Conservation (phyloP, 257 asterid genomes). For the Jacaranda copaia region DNA sequence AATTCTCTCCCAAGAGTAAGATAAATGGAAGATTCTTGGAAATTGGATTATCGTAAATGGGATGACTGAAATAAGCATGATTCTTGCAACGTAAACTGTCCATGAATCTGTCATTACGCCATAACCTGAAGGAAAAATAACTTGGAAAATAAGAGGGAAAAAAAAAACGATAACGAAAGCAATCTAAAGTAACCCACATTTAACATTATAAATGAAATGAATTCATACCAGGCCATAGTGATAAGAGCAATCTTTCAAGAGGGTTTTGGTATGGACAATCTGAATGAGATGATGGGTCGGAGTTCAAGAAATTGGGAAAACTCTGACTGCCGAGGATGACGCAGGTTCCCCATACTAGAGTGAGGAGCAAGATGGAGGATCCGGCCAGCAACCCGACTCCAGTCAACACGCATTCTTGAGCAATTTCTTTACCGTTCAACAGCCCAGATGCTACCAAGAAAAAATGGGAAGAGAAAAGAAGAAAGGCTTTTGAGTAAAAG, state of each 20-base stretch:
- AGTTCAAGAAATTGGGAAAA: background rate
- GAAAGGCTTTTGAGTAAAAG: too few species aligned
- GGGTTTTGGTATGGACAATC: conserved; percentile 3
- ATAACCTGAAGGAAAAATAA: conserved; percentile 38
- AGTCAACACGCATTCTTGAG: conserved; percentile 55
- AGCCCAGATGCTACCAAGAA: conserved; percentile 56
- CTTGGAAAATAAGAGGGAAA: background rate
- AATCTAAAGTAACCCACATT: background rate
- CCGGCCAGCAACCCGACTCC: conserved; percentile 70
- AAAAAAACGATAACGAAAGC: background rate
- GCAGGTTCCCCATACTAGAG: conserved; percentile 60
- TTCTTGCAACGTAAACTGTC: conserved; percentile 52
- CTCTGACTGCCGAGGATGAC: conserved; percentile 46
- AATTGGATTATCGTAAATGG: conserved; percentile 55
- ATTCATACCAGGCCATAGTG: conserved; percentile 48
- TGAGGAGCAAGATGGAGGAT: conserved; percentile 61
- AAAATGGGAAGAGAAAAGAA: background rate
- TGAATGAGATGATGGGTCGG: conserved; percentile 14
- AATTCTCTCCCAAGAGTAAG: conserved; percentile 35
- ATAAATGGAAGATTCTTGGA: conserved; percentile 37
- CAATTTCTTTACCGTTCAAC: conserved; percentile 46
- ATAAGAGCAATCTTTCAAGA: conserved; percentile 38
- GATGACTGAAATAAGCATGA: conserved; percentile 55
- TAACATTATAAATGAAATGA: background rate
- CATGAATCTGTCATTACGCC: conserved; percentile 50